These are phyloP conservation scores for Grammothele lineata DNA, from an alignment of 768 basidiomycete genomes.

Conservation along the genomic window DNA sequence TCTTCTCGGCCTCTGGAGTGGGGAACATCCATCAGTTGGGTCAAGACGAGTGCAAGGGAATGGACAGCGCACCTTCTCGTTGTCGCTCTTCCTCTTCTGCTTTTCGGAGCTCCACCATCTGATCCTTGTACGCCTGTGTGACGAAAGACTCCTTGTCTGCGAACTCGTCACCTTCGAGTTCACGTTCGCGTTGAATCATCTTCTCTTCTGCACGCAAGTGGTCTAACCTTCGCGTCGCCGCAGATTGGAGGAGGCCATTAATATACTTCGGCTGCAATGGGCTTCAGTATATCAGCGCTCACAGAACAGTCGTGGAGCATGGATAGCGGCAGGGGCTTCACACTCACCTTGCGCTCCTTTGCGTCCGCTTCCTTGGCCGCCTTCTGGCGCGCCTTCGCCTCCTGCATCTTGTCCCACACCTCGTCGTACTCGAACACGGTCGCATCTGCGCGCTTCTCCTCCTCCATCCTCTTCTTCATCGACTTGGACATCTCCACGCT, in stretches of 20 bases:
- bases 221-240: conserved; percentile 85
- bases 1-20: conserved; percentile 41
- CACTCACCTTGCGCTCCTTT: conserved; percentile 70
- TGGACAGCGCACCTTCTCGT: conserved; percentile 66
- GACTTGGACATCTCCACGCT: conserved; percentile 58
- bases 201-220: conserved; percentile 94
- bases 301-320: background rate
- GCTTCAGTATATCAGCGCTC: conserved; percentile 17
- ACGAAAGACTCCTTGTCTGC: conserved; percentile 96
- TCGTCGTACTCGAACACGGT: conserved; percentile 95
- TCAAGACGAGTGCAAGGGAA: background rate
- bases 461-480: conserved; percentile 70
- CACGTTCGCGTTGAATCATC: conserved; percentile 91
- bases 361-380: conserved; percentile 71
- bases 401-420: conserved; percentile 94
- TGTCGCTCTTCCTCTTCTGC: conserved; percentile 92
- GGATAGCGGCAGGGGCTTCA: background rate
- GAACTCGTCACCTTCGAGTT: conserved; percentile 90
- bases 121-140: conserved; percentile 94
- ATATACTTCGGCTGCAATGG: conserved; percentile 87
- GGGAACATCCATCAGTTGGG: background rate
- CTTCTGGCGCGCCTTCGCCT: conserved; percentile 71
- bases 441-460: conserved; percentile 72
- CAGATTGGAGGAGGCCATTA: conserved; percentile 66
- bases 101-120: conserved; percentile 85